Percentiles rank a stretch among this genome's conserved stretches.
Conservation (phyloP, 345 rosid genomes). For the Arabis hirsuta region DNA sequence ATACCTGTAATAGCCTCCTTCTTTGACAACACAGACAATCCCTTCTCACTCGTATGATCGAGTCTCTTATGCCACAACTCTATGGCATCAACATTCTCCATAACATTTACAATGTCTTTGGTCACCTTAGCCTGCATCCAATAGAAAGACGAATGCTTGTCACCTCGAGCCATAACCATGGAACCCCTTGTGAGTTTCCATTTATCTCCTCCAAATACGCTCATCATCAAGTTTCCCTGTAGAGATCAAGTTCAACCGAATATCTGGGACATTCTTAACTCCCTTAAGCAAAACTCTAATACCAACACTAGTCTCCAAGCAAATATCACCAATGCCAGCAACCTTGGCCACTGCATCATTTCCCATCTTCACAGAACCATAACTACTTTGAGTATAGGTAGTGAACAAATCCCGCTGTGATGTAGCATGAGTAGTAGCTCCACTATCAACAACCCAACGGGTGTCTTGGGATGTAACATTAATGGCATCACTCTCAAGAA, state of each 20-base stretch:
- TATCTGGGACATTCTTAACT: constrained; percentile 9
- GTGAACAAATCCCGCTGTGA: background rate
- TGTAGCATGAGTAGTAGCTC: constrained; percentile 3
- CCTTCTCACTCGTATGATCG: too few relatives aligned
- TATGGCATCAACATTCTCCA: background rate
- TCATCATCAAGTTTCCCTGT: background rate
- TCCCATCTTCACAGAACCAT: background rate
- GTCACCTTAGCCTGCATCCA: background rate
- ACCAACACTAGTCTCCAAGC: constrained; percentile 16
- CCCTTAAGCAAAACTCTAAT: background rate
- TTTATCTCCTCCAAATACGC: background rate
- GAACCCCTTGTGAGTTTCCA: background rate
- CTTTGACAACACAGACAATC: too few relatives aligned
- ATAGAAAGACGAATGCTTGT: background rate
- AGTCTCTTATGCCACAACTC: background rate
- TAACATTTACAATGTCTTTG: background rate
- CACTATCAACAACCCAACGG: background rate
- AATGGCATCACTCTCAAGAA: background rate
- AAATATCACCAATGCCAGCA: constrained; percentile 12
- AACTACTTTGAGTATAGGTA: background rate
- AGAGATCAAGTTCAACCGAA: background rate
- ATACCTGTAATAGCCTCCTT: background rate
- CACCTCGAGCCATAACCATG: background rate
- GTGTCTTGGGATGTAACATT: background rate
- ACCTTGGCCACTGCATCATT: background rate